phyloP scores from a whole-genome alignment of 2,329 filamentous ascomycete species.

The Aspergillus novofumigatus region DNA sequence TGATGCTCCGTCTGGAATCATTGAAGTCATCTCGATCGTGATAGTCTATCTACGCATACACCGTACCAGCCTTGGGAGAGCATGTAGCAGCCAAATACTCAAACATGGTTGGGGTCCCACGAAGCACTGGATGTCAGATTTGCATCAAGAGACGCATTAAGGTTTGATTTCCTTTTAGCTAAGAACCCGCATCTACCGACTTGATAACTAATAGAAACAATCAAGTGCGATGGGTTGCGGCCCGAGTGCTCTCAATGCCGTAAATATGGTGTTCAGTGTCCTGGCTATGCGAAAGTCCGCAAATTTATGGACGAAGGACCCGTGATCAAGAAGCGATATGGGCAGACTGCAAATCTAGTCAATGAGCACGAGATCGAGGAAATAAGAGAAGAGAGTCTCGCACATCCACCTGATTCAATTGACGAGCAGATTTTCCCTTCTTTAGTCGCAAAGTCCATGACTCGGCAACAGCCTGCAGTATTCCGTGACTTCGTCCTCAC shows the following conservation, averaged over 20 bases:
- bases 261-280: slow-evolving; percentile 30
- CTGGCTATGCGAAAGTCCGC: slow-evolving; percentile 23
- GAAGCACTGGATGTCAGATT: slow-evolving; percentile 34
- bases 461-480: slow-evolving; percentile 19
- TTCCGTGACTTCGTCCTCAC: slow-evolving; percentile 23
- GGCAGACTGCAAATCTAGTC: not conserved
- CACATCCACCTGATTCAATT: slow-evolving; percentile 11
- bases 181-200: not conserved
- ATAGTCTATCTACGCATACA: not conserved
- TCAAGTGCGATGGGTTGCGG: slow-evolving; percentile 23
- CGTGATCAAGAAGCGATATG: slow-evolving; percentile 24
- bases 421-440: slow-evolving; percentile 20
- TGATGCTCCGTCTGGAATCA: not conserved
- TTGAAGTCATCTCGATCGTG: not conserved
- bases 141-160: slow-evolving; percentile 33
- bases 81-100: not conserved
- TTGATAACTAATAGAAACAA: not conserved
- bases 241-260: slow-evolving; percentile 29
- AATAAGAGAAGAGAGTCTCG: not conserved
- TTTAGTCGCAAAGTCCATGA: slow-evolving; percentile 19
- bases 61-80: not conserved
- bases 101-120: slow-evolving; percentile 33
- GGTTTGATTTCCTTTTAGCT: slow-evolving; percentile 7
- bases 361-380: not conserved
- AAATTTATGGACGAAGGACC: slow-evolving; percentile 34